Evolutionary conservation across 1,139 yeast genomes (phyloP).

Genomic region (Diutina sp.): DNA sequence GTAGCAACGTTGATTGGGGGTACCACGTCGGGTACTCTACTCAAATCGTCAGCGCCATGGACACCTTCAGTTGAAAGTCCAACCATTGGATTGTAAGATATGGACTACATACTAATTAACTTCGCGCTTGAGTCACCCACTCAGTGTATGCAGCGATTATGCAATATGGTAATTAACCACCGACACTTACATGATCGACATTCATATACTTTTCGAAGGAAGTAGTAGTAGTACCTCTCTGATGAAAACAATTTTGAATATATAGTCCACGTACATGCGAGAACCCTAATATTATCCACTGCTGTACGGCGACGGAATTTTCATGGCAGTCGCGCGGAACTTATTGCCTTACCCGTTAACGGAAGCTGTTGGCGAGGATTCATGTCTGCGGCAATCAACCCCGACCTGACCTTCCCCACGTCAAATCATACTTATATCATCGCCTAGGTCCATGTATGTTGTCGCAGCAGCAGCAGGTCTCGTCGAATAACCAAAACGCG

Average conservation of each 20-base stretch:
- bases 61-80: conserved; percentile 40
- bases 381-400: neutral
- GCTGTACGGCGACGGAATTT: neutral
- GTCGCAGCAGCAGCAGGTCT: neutral
- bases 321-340: neutral
- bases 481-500: neutral
- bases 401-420: neutral
- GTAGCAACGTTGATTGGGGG: conserved; percentile 79
- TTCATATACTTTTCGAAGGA: too few species aligned
- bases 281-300: neutral
- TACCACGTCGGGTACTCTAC: conserved; percentile 43
- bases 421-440: neutral
- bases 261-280: too few species aligned
- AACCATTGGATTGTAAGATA: conserved; percentile 14
- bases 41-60: conserved; percentile 47
- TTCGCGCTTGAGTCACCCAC: too few species aligned
- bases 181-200: too few species aligned
- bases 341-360: neutral
- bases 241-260: too few species aligned
- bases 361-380: neutral
- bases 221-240: too few species aligned
- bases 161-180: too few species aligned
- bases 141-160: too few species aligned
- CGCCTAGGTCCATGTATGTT: neutral
- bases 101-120: too few species aligned